A percentile compares a stretch with the other conserved stretches of the same genome.
These are phyloP conservation scores for Eimeria acervulina DNA, from an alignment of 169 alveolate species.

Conservation along the genomic window DNA sequence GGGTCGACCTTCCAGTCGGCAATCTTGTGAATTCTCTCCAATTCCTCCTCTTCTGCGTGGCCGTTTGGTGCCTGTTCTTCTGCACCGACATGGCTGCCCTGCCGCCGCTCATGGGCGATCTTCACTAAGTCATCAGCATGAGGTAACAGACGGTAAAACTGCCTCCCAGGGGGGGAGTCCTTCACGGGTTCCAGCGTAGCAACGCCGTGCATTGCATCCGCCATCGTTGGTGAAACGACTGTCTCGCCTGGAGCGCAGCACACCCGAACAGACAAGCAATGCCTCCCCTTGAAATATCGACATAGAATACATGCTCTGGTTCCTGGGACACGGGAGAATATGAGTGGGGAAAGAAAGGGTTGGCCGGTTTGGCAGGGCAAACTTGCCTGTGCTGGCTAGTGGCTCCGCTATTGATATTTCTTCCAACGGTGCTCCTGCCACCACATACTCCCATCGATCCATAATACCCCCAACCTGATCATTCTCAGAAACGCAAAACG, in stretches of 20 bases:
- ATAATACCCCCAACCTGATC: constrained; percentile 86
- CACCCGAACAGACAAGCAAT: not conserved
- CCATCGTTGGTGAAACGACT: constrained; percentile 83
- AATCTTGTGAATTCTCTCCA: constrained; percentile 54
- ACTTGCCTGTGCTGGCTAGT: constrained; percentile 87
- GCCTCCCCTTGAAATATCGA: not conserved
- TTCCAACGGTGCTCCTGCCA: constrained; percentile 90
- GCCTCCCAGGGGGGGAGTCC: constrained; percentile 82
- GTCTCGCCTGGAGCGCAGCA: constrained; percentile 78
- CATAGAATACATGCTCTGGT: too few species aligned
- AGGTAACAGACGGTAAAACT: constrained; percentile 73
- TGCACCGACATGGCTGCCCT: not conserved
- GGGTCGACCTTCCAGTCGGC: constrained; percentile 74
- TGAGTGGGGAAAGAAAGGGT: not conserved
- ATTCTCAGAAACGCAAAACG: not conserved
- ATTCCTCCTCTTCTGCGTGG: constrained; percentile 49
- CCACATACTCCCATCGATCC: constrained; percentile 90
- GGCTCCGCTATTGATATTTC: constrained; percentile 91
- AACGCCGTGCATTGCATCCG: constrained; percentile 72
- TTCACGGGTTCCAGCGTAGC: constrained; percentile 74
- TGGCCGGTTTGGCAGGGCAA: not conserved
- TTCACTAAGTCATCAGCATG: constrained; percentile 58
- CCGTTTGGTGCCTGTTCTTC: not conserved
- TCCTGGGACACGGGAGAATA: not conserved
- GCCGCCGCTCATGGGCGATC: constrained; percentile 20